Evolutionary conservation across 2,329 filamentous ascomycete genomes (phyloP).

Genomic region (Claviceps maximensis): DNA sequence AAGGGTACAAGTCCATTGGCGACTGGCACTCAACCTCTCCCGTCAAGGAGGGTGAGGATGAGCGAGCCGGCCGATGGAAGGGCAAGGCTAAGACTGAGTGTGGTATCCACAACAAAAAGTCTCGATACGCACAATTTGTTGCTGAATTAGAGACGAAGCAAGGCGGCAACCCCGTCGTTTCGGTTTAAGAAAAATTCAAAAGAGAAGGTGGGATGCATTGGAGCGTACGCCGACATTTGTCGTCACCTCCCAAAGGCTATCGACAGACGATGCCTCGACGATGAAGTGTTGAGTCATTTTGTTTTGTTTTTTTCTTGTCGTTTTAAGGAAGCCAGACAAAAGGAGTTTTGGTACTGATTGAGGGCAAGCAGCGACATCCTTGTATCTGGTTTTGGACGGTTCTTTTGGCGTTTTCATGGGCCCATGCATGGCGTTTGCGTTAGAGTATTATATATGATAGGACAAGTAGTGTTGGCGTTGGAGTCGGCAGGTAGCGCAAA

Average conservation of each 20-base stretch:
- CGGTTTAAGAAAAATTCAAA: slow-evolving; percentile 11
- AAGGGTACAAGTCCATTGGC: slow-evolving; percentile 94
- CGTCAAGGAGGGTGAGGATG: slow-evolving; percentile 82
- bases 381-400: neutral
- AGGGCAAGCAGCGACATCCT: neutral
- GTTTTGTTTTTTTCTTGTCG: neutral
- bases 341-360: neutral
- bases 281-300: neutral
- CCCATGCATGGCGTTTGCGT: neutral
- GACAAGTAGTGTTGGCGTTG: neutral
- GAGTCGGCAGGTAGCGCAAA: too few species aligned
- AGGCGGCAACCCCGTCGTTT: slow-evolving; percentile 25
- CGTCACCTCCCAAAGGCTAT: neutral
- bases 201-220: neutral
- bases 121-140: slow-evolving; percentile 78
- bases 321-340: neutral
- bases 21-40: slow-evolving; percentile 97
- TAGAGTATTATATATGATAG: neutral
- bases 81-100: slow-evolving; percentile 93
- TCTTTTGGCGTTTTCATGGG: neutral
- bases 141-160: slow-evolving; percentile 59
- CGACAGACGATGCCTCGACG: neutral
- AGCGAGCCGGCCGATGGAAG: slow-evolving; percentile 94
- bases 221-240: neutral
- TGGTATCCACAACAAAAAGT: slow-evolving; percentile 96